Percentiles rank a stretch among this genome's conserved stretches.
Evolutionary conservation across 164 flowering plant species (phyloP).

Genomic region (Nymphaea colorata): DNA sequence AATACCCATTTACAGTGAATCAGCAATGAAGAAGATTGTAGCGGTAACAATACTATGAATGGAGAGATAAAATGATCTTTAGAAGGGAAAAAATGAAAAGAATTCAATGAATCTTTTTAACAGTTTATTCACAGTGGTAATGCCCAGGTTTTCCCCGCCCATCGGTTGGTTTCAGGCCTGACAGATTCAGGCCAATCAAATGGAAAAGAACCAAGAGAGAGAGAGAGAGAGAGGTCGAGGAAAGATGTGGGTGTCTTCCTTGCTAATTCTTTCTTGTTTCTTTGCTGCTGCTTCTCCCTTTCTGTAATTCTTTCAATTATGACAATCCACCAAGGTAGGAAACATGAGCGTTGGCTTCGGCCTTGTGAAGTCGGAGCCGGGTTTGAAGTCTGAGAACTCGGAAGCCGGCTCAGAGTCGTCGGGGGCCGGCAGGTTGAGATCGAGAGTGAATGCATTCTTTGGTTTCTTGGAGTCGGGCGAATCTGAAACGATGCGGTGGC

Average conservation of each 20-base stretch:
- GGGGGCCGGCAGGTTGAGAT: conserved; percentile 82
- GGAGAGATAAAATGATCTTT: too few species aligned
- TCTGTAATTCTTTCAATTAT: conserved; percentile 19
- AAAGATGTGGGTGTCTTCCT: neutral
- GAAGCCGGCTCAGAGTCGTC: conserved; percentile 33
- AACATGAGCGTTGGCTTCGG: conserved; percentile 25
- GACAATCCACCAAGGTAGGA: conserved; percentile 64
- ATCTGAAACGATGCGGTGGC: conserved; percentile 23
- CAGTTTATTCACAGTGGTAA: too few species aligned
- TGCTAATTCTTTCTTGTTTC: neutral
- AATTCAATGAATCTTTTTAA: too few species aligned
- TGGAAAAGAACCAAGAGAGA: neutral
- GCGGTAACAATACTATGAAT: too few species aligned
- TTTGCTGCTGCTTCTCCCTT: neutral
- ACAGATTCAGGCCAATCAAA: conserved; percentile 2
- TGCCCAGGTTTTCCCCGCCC: neutral
- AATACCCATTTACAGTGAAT: too few species aligned
- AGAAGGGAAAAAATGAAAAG: too few species aligned
- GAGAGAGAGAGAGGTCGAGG: conserved; percentile 1
- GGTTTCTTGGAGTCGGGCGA: conserved; percentile 8
- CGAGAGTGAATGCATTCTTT: conserved; percentile 32
- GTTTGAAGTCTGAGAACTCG: conserved; percentile 1
- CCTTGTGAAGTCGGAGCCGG: neutral
- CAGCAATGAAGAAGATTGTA: too few species aligned
- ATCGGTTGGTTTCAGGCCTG: neutral